phyloP scores from a whole-genome alignment of 2,329 filamentous ascomycete species.

The Aspergillus glaucus region DNA sequence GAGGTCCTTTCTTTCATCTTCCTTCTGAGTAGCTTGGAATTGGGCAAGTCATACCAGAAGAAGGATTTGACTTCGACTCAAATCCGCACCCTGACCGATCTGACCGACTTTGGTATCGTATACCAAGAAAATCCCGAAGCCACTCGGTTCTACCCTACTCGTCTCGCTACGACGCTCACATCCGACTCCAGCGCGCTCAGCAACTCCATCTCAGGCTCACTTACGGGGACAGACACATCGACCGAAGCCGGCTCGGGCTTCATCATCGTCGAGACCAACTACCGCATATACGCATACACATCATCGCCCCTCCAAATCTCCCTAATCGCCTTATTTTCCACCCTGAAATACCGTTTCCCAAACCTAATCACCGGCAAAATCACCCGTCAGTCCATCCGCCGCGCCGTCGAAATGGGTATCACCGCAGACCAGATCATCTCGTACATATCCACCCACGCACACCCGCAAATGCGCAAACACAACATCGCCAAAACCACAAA shows the following conservation, averaged over 20 bases:
- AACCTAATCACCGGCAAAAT: constrained; percentile 91
- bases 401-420: constrained; percentile 83
- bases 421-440: constrained; percentile 92
- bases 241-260: constrained; percentile 53
- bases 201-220: constrained; percentile 62
- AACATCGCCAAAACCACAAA: constrained; percentile 31
- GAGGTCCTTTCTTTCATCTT: constrained; percentile 96
- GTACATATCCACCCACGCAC: constrained; percentile 85
- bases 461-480: constrained; percentile 81
- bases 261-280: constrained; percentile 97
- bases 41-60: constrained; percentile 86
- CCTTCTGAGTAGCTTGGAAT: constrained; percentile 84
- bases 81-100: constrained; percentile 78
- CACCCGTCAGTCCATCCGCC: constrained; percentile 78
- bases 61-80: constrained; percentile 75
- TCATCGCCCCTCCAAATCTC: constrained; percentile 89
- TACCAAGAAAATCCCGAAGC: constrained; percentile 52
- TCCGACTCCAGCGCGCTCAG: constrained; percentile 66
- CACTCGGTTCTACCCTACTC: constrained; percentile 73
- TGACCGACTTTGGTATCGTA: constrained; percentile 88
- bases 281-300: constrained; percentile 95
- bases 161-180: constrained; percentile 88
- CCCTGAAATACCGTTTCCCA: constrained; percentile 82
- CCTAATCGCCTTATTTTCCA: constrained; percentile 82
- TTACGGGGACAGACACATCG: constrained; percentile 33